A percentile compares a stretch with the other conserved stretches of the same genome.
phyloP scores from a whole-genome alignment of 2,329 filamentous ascomycete genomes.

The Colletotrichum paranaense region DNA sequence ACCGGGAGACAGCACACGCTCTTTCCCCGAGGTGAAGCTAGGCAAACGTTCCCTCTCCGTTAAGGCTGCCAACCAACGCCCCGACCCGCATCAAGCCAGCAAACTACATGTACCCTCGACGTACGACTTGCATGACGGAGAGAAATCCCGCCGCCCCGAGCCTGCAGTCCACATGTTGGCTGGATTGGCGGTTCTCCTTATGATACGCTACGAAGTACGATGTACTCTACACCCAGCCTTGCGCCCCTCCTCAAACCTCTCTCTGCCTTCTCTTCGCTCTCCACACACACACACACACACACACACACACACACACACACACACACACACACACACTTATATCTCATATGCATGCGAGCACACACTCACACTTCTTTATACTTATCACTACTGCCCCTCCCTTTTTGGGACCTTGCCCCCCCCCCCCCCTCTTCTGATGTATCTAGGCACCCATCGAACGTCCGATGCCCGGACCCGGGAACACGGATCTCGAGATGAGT shows the following conservation, averaged over 20 bases:
- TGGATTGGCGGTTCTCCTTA: background rate
- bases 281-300: background rate
- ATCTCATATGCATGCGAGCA: too few relatives aligned
- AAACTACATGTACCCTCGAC: background rate
- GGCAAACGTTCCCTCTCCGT: background rate
- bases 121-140: background rate
- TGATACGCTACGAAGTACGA: background rate
- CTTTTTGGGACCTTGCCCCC: background rate
- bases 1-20: background rate
- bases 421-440: background rate
- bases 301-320: too few relatives aligned
- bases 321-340: too few relatives aligned
- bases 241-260: background rate
- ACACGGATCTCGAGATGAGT: background rate
- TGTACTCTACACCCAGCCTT: background rate
- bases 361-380: too few relatives aligned
- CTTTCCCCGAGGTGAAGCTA: background rate
- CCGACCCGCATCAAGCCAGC: background rate
- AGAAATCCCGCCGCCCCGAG: background rate
- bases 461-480: conserved; percentile 1
- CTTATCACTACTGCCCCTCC: background rate
- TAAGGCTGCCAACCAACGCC: background rate
- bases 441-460: background rate
- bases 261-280: background rate
- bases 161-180: background rate